phyloP scores from a whole-genome alignment of 441 rosid genomes.

The Biscutella laevigata region DNA sequence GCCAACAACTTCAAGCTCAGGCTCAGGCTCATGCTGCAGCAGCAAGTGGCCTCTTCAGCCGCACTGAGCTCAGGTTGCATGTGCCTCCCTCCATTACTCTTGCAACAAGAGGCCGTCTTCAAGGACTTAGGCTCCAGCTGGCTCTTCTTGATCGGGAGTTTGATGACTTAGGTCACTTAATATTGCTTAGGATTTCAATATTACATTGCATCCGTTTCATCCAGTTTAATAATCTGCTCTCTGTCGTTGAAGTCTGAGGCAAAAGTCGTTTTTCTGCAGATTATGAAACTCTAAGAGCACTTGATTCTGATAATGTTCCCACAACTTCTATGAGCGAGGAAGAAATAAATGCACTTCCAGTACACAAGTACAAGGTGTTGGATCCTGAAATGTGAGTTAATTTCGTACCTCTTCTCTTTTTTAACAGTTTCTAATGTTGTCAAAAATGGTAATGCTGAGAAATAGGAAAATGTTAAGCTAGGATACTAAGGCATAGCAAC shows the following conservation, averaged over 20 bases:
- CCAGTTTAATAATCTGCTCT: background rate
- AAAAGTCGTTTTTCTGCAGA: conserved; percentile 30
- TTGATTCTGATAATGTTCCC: conserved; percentile 70
- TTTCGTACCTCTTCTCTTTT: conserved; percentile 9
- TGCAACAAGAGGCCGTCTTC: conserved; percentile 83
- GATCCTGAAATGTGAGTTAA: conserved; percentile 47
- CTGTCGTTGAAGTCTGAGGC: background rate
- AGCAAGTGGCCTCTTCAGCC: conserved; percentile 71
- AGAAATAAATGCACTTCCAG: conserved; percentile 82
- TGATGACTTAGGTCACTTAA: conserved; percentile 59
- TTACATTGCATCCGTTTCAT: background rate
- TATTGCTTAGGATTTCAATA: background rate
- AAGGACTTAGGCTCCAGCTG: conserved; percentile 82
- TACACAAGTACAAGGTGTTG: conserved; percentile 56
- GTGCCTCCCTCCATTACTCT: conserved; percentile 76
- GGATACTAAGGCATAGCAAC: background rate
- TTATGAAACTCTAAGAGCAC: conserved; percentile 84
- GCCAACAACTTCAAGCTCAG: conserved; percentile 91
- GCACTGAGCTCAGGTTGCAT: conserved; percentile 72
- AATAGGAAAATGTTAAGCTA: background rate
- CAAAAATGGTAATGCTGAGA: background rate
- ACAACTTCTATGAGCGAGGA: conserved; percentile 69
- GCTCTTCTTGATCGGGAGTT: conserved; percentile 85
- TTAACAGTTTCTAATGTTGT: background rate
- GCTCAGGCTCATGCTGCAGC: conserved; percentile 77